A percentile compares a stretch with the other conserved stretches of the same genome.
phyloP scores from a whole-genome alignment of 2,329 filamentous ascomycete genomes.

The Stagonosporopsis rhizophila region DNA sequence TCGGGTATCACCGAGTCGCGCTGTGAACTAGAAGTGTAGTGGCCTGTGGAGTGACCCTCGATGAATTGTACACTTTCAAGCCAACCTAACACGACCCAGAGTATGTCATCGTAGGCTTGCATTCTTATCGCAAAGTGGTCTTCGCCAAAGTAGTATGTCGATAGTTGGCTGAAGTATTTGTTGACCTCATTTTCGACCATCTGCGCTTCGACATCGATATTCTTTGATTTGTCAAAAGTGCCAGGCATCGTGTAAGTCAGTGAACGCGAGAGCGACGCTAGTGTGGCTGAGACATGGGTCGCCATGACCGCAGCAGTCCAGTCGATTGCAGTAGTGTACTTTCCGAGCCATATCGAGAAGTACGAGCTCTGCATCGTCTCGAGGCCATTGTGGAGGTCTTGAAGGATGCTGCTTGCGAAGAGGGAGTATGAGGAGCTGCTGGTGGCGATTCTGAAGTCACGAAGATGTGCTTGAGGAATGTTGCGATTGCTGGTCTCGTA shows the following conservation, averaged over 20 bases:
- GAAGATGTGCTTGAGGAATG: slow-evolving; percentile 10
- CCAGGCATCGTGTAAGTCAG: slow-evolving; percentile 55
- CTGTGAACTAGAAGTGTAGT: slow-evolving; percentile 56
- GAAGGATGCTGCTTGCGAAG: slow-evolving; percentile 30
- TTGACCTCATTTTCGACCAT: slow-evolving; percentile 80
- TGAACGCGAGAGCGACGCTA: slow-evolving; percentile 73
- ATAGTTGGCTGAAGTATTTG: slow-evolving; percentile 77
- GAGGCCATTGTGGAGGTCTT: slow-evolving; percentile 63
- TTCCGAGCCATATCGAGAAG: slow-evolving; percentile 78
- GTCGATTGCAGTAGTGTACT: slow-evolving; percentile 86
- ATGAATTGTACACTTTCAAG: slow-evolving; percentile 82
- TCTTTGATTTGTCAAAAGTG: slow-evolving; percentile 36
- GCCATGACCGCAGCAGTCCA: slow-evolving; percentile 90
- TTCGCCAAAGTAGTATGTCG: slow-evolving; percentile 86
- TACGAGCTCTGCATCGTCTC: slow-evolving; percentile 78
- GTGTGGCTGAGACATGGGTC: slow-evolving; percentile 77
- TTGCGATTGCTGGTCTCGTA: slow-evolving; percentile 27
- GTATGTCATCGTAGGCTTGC: slow-evolving; percentile 90
- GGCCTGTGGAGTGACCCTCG: slow-evolving; percentile 68
- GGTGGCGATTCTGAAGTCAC: neutral
- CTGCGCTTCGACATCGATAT: slow-evolving; percentile 49
- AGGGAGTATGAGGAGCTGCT: neutral
- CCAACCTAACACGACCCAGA: slow-evolving; percentile 95
- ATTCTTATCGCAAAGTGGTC: slow-evolving; percentile 76
- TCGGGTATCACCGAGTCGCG: slow-evolving; percentile 14